Conservation (phyloP, 768 basidiomycete genomes). For the Amanita rubescens region DNA sequence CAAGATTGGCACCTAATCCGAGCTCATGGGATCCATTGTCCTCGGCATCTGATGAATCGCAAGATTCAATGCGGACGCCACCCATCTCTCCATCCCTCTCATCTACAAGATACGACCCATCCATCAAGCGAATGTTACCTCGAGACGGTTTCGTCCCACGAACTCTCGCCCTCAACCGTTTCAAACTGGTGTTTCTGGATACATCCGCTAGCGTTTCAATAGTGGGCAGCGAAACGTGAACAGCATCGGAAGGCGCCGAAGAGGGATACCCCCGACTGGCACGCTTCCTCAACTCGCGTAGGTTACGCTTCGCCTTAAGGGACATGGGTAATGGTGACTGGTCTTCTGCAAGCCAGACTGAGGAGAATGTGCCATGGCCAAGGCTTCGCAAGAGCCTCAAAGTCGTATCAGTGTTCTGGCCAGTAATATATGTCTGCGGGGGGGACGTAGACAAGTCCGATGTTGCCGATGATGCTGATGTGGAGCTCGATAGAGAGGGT, state of each 20-base stretch:
- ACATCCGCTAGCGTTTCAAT: neutral
- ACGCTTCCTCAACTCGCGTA: slow-evolving; percentile 30
- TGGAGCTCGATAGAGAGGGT: slow-evolving; percentile 1
- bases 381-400: slow-evolving; percentile 47
- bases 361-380: slow-evolving; percentile 68
- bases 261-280: slow-evolving; percentile 14
- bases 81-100: slow-evolving; percentile 26
- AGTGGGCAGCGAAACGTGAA: neutral
- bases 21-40: neutral
- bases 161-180: slow-evolving; percentile 23
- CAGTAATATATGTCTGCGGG: slow-evolving; percentile 11
- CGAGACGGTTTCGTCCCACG: slow-evolving; percentile 15
- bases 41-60: neutral
- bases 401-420: slow-evolving; percentile 18
- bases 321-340: slow-evolving; percentile 38
- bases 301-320: slow-evolving; percentile 31
- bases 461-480: slow-evolving; percentile 6
- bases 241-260: neutral
- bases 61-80: slow-evolving; percentile 6
- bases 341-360: slow-evolving; percentile 67
- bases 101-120: slow-evolving; percentile 16
- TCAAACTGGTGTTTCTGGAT: slow-evolving; percentile 9
- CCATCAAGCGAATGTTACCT: slow-evolving; percentile 16
- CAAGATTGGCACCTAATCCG: slow-evolving; percentile 9
- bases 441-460: slow-evolving; percentile 2